Conservation (phyloP, 306 rosid species). For the Pyrus betulifolia region DNA sequence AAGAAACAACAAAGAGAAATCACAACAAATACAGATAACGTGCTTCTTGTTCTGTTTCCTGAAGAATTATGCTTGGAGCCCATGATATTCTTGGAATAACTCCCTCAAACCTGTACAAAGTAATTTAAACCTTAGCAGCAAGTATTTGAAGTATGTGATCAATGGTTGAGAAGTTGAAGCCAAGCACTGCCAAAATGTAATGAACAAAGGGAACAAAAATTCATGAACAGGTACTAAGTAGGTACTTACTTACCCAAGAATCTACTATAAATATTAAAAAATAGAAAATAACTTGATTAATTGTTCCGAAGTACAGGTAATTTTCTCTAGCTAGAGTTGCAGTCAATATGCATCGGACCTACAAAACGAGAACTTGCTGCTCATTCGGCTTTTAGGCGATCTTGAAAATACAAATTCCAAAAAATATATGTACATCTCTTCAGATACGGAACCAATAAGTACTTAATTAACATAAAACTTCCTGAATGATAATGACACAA, state of each 20-base stretch:
- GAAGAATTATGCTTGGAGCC: conserved; percentile 53
- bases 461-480: neutral
- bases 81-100: conserved; percentile 33
- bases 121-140: conserved; percentile 7
- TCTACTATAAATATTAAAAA: no score
- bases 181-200: neutral
- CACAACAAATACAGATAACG: conserved; percentile 67
- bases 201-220: neutral
- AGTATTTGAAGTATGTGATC: conserved; percentile 1
- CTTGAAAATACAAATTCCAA: neutral
- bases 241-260: neutral
- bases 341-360: neutral
- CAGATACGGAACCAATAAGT: neutral
- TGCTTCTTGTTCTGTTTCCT: conserved; percentile 51
- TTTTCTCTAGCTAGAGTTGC: neutral
- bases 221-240: neutral
- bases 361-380: neutral
- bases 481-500: neutral
- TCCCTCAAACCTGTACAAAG: conserved; percentile 23
- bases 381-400: neutral
- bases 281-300: neutral
- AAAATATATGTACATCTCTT: neutral
- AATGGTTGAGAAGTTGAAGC: conserved; percentile 12
- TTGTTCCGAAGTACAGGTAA: neutral
- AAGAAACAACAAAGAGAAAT: conserved; percentile 77